Conservation (phyloP, 305 asterid species). For the Fraxinus albicans region DNA sequence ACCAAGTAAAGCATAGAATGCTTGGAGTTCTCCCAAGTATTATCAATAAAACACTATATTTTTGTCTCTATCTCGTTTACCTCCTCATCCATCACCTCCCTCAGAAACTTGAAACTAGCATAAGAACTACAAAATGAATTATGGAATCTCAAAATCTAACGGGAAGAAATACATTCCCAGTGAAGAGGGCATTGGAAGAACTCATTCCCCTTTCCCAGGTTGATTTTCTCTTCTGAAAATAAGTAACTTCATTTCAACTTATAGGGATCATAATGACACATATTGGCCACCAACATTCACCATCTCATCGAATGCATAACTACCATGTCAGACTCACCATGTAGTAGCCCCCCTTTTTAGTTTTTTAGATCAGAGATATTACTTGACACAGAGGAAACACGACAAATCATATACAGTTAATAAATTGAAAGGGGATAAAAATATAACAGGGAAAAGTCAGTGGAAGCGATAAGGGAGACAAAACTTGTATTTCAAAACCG, state of each 20-base stretch:
- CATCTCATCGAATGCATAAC: neutral
- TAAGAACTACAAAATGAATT: neutral
- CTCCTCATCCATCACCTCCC: neutral
- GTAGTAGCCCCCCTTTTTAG: neutral
- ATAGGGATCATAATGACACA: neutral
- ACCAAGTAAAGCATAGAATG: neutral
- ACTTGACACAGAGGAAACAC: neutral
- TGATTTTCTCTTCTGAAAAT: neutral
- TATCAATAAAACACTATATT: neutral
- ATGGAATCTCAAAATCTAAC: neutral
- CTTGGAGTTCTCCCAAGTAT: neutral
- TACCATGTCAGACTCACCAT: neutral
- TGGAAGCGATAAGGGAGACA: neutral
- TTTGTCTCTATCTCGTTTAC: neutral
- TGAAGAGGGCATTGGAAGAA: neutral
- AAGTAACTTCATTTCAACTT: neutral
- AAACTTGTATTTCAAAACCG: neutral
- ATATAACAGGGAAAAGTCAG: neutral
- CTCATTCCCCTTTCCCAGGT: neutral
- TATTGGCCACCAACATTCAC: neutral
- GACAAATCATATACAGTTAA: neutral
- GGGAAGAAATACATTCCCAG: neutral
- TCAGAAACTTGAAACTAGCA: neutral
- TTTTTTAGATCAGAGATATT: neutral
- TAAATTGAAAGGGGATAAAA: neutral